These are phyloP conservation scores for Cadophora sp. DNA, from an alignment of 2,329 filamentous ascomycete genomes.

Conservation along the genomic window DNA sequence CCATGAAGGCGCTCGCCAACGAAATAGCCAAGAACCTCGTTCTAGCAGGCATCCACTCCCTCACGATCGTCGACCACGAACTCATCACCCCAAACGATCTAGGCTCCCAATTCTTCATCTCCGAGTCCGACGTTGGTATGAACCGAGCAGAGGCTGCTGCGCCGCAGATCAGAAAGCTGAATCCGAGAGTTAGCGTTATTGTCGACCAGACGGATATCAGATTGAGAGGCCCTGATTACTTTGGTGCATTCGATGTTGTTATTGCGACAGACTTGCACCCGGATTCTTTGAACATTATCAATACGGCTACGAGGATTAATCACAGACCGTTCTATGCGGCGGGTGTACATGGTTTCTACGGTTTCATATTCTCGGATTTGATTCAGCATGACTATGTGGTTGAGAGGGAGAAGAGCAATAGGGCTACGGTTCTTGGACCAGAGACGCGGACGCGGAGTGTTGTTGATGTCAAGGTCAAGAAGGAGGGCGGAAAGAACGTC, in stretches of 20 bases:
- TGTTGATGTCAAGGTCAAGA: constrained; percentile 72
- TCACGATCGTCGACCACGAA: constrained; percentile 86
- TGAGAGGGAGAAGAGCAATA: constrained; percentile 82
- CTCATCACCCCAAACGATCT: constrained; percentile 79
- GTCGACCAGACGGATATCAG: constrained; percentile 73
- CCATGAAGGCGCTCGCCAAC: constrained; percentile 85
- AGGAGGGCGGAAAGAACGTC: constrained; percentile 71
- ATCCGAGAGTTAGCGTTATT: constrained; percentile 82
- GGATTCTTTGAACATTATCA: constrained; percentile 76
- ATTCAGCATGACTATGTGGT: constrained; percentile 91
- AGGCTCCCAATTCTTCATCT: constrained; percentile 83
- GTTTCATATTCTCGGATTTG: constrained; percentile 93
- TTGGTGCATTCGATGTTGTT: constrained; percentile 79
- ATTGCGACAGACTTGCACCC: constrained; percentile 90
- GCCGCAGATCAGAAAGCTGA: constrained; percentile 81
- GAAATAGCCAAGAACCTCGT: constrained; percentile 98
- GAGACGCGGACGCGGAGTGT: constrained; percentile 84
- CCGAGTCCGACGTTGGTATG: constrained; percentile 71
- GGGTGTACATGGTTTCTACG: constrained; percentile 86
- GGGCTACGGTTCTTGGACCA: constrained; percentile 61
- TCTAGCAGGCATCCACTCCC: constrained; percentile 86
- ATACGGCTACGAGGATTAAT: constrained; percentile 82
- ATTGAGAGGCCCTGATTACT: constrained; percentile 75
- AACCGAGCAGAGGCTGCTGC: constrained; percentile 86
- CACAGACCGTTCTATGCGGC: constrained; percentile 88